These are phyloP conservation scores for Diplocarpon rosae DNA, from an alignment of 2,329 filamentous ascomycete species.

Conservation along the genomic window DNA sequence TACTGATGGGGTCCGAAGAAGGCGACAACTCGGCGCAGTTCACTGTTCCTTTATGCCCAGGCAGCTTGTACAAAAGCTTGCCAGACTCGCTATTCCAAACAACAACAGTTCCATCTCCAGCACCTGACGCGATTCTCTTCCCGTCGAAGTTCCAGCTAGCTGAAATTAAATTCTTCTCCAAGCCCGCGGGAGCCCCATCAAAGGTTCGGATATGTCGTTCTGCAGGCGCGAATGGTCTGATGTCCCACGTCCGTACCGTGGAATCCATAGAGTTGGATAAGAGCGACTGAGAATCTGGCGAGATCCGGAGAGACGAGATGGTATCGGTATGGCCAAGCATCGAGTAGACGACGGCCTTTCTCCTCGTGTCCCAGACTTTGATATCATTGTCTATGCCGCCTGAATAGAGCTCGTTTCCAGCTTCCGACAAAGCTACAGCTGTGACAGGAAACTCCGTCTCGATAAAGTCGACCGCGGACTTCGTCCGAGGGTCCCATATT, in stretches of 20 bases:
- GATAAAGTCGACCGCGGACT: constrained; percentile 78
- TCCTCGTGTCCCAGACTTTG: constrained; percentile 92
- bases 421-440: constrained; percentile 80
- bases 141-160: constrained; percentile 85
- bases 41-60: constrained; percentile 88
- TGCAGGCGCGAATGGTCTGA: constrained; percentile 83
- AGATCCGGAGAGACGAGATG: constrained; percentile 80
- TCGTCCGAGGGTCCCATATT: constrained; percentile 90
- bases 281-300: constrained; percentile 81
- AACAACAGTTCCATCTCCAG: constrained; percentile 81
- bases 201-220: constrained; percentile 80
- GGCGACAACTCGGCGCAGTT: constrained; percentile 92
- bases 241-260: constrained; percentile 90
- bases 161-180: constrained; percentile 85
- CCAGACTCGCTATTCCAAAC: constrained; percentile 85
- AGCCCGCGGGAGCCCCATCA: constrained; percentile 76
- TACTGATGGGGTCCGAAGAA: constrained; percentile 74
- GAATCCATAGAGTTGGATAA: constrained; percentile 91
- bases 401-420: constrained; percentile 89
- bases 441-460: constrained; percentile 89
- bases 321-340: constrained; percentile 88
- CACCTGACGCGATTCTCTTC: constrained; percentile 78
- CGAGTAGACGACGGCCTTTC: constrained; percentile 77
- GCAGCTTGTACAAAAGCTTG: constrained; percentile 87
- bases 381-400: constrained; percentile 97